Percentiles rank a stretch among this genome's conserved stretches.
Evolutionary conservation across 1,139 yeast species (phyloP).

Genomic region (Kluyveromyces sp.): DNA sequence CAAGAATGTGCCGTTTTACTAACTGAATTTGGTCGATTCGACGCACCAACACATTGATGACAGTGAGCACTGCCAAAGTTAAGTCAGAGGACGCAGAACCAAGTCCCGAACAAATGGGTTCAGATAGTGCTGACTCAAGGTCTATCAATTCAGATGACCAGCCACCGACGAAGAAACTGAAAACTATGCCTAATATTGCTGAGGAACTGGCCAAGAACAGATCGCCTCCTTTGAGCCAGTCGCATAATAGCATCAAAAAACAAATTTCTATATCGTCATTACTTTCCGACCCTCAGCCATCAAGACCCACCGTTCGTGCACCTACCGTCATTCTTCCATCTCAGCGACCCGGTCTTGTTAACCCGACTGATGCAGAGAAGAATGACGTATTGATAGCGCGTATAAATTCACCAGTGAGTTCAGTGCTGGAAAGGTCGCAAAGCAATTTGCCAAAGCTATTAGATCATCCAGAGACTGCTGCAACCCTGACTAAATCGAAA

Average conservation of each 20-base stretch:
- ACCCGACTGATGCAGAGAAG: conserved; percentile 9
- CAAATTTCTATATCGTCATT: conserved; percentile 21
- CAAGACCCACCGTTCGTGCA: background rate
- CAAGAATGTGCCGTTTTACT: too few relatives aligned
- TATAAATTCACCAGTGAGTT: conserved; percentile 19
- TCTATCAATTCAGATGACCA: conserved; percentile 1
- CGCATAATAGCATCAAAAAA: conserved; percentile 7
- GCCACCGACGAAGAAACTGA: conserved; percentile 10
- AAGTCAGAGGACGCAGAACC: background rate
- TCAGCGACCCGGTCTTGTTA: conserved; percentile 11
- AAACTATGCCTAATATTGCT: conserved; percentile 26
- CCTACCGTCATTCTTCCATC: conserved; percentile 20
- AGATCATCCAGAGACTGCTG: background rate
- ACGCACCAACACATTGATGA: background rate
- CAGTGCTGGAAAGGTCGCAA: conserved; percentile 5
- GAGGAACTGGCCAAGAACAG: conserved; percentile 31
- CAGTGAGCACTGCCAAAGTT: background rate
- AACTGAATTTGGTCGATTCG: too few relatives aligned
- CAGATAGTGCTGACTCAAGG: background rate
- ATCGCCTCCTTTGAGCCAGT: conserved; percentile 13
- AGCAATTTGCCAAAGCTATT: background rate
- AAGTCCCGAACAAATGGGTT: background rate
- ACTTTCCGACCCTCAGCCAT: conserved; percentile 5
- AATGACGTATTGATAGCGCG: conserved; percentile 17
- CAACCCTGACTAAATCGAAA: background rate